phyloP scores from a whole-genome alignment of 2,329 filamentous ascomycete species.

The Coniochaeta hoffmannii region DNA sequence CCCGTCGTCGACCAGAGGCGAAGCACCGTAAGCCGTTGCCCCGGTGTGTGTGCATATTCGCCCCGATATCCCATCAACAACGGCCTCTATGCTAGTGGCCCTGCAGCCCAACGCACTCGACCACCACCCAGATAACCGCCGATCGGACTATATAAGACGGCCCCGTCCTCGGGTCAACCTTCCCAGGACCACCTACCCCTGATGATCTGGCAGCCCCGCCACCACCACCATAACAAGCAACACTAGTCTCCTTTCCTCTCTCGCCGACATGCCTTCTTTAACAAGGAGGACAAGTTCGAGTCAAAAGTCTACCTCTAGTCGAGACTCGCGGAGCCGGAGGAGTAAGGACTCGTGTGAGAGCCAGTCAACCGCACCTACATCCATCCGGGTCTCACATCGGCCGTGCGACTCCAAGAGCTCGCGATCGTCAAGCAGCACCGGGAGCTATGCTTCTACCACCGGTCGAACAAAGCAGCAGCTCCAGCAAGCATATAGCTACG shows the following conservation, averaged over 20 bases:
- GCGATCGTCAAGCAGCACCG: slow-evolving; percentile 8
- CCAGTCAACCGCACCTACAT: slow-evolving; percentile 39
- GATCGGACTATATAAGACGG: slow-evolving; percentile 2
- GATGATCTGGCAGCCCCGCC: slow-evolving; percentile 5
- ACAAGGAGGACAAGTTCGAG: slow-evolving; percentile 26
- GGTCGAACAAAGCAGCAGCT: slow-evolving; percentile 1
- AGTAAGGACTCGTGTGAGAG: slow-evolving; percentile 39
- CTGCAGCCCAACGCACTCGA: slow-evolving; percentile 1
- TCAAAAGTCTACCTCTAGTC: slow-evolving; percentile 23
- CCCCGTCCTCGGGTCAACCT: background rate
- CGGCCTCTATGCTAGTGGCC: background rate
- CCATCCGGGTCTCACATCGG: slow-evolving; percentile 31
- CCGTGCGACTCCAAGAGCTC: slow-evolving; percentile 28
- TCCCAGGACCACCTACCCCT: background rate
- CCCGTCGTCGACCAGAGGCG: background rate
- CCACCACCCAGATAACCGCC: background rate
- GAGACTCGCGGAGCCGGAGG: slow-evolving; percentile 25
- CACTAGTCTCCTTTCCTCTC: background rate
- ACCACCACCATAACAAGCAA: slow-evolving; percentile 3
- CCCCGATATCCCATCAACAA: background rate
- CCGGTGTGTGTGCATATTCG: background rate
- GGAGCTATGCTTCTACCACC: slow-evolving; percentile 2
- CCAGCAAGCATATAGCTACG: slow-evolving; percentile 9
- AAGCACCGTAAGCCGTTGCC: background rate
- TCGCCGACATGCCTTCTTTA: slow-evolving; percentile 23